Percentiles rank a stretch among this genome's conserved stretches.
phyloP scores from a whole-genome alignment of 2,329 filamentous ascomycete species.

The Phialemonium atrogriseum region DNA sequence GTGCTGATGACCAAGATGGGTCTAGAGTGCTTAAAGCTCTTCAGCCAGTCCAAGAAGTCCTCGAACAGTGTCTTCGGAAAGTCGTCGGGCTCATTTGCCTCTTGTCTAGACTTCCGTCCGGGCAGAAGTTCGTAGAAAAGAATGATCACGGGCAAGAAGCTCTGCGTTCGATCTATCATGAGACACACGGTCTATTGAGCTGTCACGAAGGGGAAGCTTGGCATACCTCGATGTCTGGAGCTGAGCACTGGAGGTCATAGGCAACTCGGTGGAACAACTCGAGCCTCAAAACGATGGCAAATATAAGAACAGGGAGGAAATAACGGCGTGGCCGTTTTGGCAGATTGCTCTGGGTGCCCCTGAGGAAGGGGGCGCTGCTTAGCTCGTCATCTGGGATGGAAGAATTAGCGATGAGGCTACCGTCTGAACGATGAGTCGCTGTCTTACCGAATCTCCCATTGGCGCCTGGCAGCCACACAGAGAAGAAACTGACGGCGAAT shows the following conservation, averaged over 20 bases:
- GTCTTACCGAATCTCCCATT: conserved; percentile 36
- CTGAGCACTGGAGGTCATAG: conserved; percentile 40
- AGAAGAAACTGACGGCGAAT: conserved; percentile 31
- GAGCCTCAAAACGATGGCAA: conserved; percentile 36
- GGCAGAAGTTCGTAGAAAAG: conserved; percentile 36
- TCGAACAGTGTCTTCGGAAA: conserved; percentile 36
- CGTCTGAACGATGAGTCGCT: not conserved
- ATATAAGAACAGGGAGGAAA: conserved; percentile 33
- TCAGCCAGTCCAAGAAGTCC: conserved; percentile 39
- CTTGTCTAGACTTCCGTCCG: conserved; percentile 19
- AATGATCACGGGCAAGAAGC: conserved; percentile 37
- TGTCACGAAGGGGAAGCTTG: not conserved
- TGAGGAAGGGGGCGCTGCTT: too few species aligned
- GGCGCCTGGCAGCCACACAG: conserved; percentile 36
- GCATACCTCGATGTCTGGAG: conserved; percentile 38
- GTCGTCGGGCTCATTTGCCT: conserved; percentile 36
- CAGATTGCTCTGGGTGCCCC: conserved; percentile 24
- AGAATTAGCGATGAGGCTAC: not conserved
- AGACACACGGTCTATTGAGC: too few species aligned
- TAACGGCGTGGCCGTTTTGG: conserved; percentile 39
- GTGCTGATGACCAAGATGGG: conserved; percentile 26
- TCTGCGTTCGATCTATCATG: conserved; percentile 20
- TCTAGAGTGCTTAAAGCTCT: conserved; percentile 30
- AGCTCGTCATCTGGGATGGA: conserved; percentile 14
- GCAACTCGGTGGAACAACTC: conserved; percentile 39